Evolutionary conservation across 2,329 filamentous ascomycete genomes (phyloP), one percentile per base, ranked within the genome.

Genomic region (Ophiostoma ulmi): DNA sequence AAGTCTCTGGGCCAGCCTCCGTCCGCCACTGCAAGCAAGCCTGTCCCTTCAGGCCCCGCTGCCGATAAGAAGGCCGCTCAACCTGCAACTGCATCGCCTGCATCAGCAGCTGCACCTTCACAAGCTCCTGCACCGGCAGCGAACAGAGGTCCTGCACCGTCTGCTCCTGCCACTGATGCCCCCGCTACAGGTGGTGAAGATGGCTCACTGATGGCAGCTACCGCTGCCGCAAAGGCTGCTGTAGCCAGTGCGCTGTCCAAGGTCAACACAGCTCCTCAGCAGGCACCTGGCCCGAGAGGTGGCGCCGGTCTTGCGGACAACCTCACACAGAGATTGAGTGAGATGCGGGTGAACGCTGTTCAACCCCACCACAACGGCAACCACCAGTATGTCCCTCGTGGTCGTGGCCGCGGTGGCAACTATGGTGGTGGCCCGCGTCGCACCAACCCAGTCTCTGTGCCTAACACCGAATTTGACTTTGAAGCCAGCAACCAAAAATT

Each of bases 391-490:
- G 36, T 35, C 20, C 39, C 52, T 35, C 66, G 84, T 61, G 85
- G 87, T 67, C 82, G 82, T 35, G 80, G 73, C 36, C 72, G 72
- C 7, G 72, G 72, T 11, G 72, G 80, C 67, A 80, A 79, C 44
- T 82, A 84, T 71, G 83, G 83, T 13, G 82, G 83, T 14, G 83
- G 83, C 1, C 81, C 83, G 31, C 68, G 52, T 48, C 79, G 79
- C 35, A 81, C 84, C 67, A 82, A 85, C 75, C 95, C 92, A 81
- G 88, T 98, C 41, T 94, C 97, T 69, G 92, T 99, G 2, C 95
- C 95, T 0, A 87, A 91, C 67, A 89, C 92, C 1, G 95, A 98
- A 77, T 99, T 94, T 76, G 94, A 99, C 77, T 99, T 99, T 77
- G 91, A 91, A 75, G 87, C 86, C 20, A 85, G 91, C 38, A 97